phyloP scores from a whole-genome alignment of 139 green algal species.

The Volvox africanus region DNA sequence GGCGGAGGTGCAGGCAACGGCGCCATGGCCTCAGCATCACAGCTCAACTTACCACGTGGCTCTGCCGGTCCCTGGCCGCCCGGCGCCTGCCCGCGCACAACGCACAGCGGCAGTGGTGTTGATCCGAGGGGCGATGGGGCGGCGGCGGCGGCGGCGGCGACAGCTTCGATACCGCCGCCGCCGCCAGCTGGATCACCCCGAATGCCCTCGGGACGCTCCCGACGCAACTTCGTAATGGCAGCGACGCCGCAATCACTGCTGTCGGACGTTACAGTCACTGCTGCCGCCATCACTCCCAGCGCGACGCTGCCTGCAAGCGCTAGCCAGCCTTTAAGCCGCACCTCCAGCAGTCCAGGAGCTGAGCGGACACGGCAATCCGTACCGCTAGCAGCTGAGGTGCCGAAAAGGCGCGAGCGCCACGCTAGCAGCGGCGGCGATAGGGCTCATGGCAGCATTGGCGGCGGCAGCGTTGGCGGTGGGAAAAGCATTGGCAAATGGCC shows the following conservation, averaged over 20 bases:
- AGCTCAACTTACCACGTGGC: neutral
- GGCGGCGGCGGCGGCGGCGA: neutral
- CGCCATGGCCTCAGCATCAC: neutral
- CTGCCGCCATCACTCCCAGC: neutral
- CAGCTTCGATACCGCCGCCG: neutral
- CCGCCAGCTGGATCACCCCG: neutral
- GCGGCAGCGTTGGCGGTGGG: neutral
- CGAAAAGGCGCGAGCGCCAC: neutral
- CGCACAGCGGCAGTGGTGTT: neutral
- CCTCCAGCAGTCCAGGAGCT: neutral
- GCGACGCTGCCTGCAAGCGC: too few relatives aligned
- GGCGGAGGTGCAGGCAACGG: neutral
- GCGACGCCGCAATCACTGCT: neutral
- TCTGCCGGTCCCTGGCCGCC: neutral
- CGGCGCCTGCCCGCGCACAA: neutral
- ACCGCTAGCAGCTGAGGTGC: neutral
- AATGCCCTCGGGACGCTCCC: neutral
- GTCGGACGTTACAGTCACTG: neutral
- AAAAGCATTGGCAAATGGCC: constrained; percentile 21
- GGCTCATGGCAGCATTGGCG: neutral
- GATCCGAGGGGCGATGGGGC: neutral
- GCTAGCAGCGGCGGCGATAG: neutral
- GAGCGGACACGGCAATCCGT: neutral
- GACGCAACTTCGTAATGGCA: neutral
- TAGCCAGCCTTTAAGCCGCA: too few relatives aligned